Evolutionary conservation across 2,329 filamentous ascomycete genomes (phyloP).

Genomic region (Boeremia exigua): DNA sequence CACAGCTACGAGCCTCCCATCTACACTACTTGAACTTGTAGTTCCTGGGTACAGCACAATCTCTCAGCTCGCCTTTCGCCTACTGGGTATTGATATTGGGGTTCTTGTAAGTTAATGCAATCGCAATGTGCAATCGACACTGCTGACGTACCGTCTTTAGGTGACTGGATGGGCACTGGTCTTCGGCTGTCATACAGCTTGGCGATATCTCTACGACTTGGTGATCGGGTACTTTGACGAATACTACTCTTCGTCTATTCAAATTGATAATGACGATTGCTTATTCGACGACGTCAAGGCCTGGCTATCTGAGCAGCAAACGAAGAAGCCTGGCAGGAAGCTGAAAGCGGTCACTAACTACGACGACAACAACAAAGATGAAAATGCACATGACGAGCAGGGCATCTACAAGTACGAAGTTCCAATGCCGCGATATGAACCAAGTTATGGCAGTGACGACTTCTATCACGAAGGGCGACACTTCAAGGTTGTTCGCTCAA

Average conservation of each 20-base stretch:
- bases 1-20: constrained; percentile 3
- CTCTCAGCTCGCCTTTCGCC: constrained; percentile 5
- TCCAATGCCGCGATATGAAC: constrained; percentile 52
- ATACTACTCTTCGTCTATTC: constrained; percentile 7
- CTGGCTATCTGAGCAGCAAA: constrained; percentile 5
- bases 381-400: constrained; percentile 3
- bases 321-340: constrained; percentile 4
- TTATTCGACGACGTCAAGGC: constrained; percentile 5
- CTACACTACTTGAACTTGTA: constrained; percentile 5
- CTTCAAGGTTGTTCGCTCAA: constrained; percentile 50
- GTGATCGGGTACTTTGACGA: constrained; percentile 3
- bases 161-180: constrained; percentile 7
- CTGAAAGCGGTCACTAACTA: constrained; percentile 6
- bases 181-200: constrained; percentile 5
- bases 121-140: neutral
- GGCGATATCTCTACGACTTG: constrained; percentile 8
- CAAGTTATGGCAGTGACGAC: constrained; percentile 54
- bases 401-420: constrained; percentile 12
- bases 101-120: neutral
- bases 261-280: neutral
- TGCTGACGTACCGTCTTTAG: neutral
- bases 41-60: constrained; percentile 9
- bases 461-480: constrained; percentile 52
- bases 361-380: constrained; percentile 1
- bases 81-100: constrained; percentile 6